Evolutionary conservation across 192 early-diverging fungal genomes (phyloP), one percentile per base, ranked within the genome.

Genomic region (Gaertneriomyces semiglobifer): DNA sequence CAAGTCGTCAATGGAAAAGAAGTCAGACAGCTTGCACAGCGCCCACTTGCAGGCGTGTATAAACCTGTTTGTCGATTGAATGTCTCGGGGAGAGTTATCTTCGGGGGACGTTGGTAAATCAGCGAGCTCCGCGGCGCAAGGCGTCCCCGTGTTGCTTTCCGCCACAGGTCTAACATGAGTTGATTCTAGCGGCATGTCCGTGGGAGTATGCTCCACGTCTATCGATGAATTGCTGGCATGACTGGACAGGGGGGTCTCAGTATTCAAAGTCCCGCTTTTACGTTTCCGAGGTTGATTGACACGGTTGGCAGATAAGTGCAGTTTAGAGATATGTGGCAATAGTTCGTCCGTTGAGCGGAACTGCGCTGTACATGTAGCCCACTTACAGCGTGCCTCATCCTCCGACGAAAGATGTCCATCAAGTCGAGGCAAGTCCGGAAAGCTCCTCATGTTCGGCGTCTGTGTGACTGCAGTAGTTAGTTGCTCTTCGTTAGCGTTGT

Each of bases 351-450:
- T 8, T 41, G 19, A 63, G 4, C 62, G 51, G 68, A 80, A 80
- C 12, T 53, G 40, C 6, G 71, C 68, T 7, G 75, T 79, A 63
- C 78, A 79, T 3, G 75, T 74, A 6, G 75, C 46, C 78, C 78
- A 79, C 9, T 57, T 67, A 39, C 78, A 79, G 52, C 39, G 67
- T 50, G 9, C 59, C 65, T 18, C 40, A 6, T 20, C 38, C 56
- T 14, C 16, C 56, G 18, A 5, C 4, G 33, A 5, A 14, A 58
- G 4, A 20, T 6, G 6, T 25, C 44, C 16, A 18, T 11, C n/a
- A 4, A 41, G 12, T 25, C n/a, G 8, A 16, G 10, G 3, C 14
- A 3, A n/a, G 14, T 14, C 40, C 42, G n/a, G 4, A 44, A n/a
- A 18, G 5, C 14, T 12, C 14, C 5, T 45, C 59, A 16, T 45